A percentile compares a stretch with the other conserved stretches of the same genome.
These are phyloP conservation scores for Picea mariana DNA, from an alignment of 83 land plant genomes.

Conservation along the genomic window DNA sequence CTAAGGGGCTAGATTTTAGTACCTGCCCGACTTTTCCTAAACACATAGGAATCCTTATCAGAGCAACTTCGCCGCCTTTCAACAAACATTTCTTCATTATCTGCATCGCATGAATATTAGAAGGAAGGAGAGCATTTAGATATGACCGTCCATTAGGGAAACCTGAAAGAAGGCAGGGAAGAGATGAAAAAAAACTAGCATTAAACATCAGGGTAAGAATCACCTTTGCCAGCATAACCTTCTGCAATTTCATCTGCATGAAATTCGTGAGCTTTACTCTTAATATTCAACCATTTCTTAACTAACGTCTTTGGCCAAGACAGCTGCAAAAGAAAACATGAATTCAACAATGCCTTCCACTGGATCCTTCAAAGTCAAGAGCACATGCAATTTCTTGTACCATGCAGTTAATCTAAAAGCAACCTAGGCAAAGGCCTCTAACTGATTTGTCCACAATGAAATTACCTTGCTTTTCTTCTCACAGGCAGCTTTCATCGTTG, in stretches of 20 bases:
- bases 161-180: slow-evolving; percentile 1
- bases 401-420: neutral
- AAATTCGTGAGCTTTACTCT: slow-evolving; percentile 65
- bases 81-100: slow-evolving; percentile 26
- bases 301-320: slow-evolving; percentile 76
- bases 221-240: slow-evolving; percentile 27
- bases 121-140: neutral
- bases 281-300: slow-evolving; percentile 78
- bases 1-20: neutral
- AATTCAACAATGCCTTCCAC: slow-evolving; percentile 10
- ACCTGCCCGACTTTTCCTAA: slow-evolving; percentile 71
- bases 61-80: slow-evolving; percentile 68
- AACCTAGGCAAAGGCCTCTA: neutral
- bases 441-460: neutral
- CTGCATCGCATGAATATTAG: slow-evolving; percentile 11
- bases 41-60: slow-evolving; percentile 53
- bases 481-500: slow-evolving; percentile 73
- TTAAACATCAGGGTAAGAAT: neutral
- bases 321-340: slow-evolving; percentile 37
- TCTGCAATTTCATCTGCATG: slow-evolving; percentile 53
- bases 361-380: neutral
- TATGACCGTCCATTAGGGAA: neutral
- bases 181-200: neutral
- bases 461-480: slow-evolving; percentile 79
- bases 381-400: neutral